A percentile compares a stretch with the other conserved stretches of the same genome.
These are phyloP conservation scores for Omphalea diandra DNA, from an alignment of 441 rosid genomes.

Conservation along the genomic window DNA sequence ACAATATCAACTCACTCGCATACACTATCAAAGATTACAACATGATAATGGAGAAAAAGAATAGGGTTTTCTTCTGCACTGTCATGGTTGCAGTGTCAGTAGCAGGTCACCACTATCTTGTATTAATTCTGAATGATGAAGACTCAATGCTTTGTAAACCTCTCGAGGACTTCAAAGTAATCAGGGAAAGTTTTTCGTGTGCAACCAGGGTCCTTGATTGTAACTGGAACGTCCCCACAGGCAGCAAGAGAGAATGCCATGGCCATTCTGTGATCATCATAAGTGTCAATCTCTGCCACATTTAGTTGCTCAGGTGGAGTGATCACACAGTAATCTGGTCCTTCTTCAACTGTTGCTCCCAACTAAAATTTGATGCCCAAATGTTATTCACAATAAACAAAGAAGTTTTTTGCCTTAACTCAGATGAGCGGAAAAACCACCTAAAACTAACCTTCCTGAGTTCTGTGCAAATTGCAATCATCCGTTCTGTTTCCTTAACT, in stretches of 20 bases:
- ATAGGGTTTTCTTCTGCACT: conserved; percentile 1
- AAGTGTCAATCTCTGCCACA: conserved; percentile 79
- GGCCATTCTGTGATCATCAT: conserved; percentile 98
- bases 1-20: conserved; percentile 11
- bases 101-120: conserved; percentile 1
- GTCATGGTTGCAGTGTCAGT: conserved; percentile 3
- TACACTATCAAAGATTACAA: conserved; percentile 14
- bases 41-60: neutral
- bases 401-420: neutral
- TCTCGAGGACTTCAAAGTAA: conserved; percentile 86
- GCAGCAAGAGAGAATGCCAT: conserved; percentile 99
- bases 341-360: conserved; percentile 96
- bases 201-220: conserved; percentile 92
- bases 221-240: conserved; percentile 91
- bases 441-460: conserved; percentile 67
- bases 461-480: conserved; percentile 98
- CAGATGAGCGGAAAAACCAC: neutral
- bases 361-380: conserved; percentile 43
- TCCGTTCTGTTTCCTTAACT: conserved; percentile 96
- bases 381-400: neutral
- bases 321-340: conserved; percentile 90
- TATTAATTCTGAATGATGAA: neutral
- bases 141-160: conserved; percentile 58
- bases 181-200: conserved; percentile 94
- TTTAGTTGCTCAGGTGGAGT: conserved; percentile 88